These are phyloP conservation scores for Westerdykella sp. DNA, from an alignment of 2,329 filamentous ascomycete species.

Conservation along the genomic window DNA sequence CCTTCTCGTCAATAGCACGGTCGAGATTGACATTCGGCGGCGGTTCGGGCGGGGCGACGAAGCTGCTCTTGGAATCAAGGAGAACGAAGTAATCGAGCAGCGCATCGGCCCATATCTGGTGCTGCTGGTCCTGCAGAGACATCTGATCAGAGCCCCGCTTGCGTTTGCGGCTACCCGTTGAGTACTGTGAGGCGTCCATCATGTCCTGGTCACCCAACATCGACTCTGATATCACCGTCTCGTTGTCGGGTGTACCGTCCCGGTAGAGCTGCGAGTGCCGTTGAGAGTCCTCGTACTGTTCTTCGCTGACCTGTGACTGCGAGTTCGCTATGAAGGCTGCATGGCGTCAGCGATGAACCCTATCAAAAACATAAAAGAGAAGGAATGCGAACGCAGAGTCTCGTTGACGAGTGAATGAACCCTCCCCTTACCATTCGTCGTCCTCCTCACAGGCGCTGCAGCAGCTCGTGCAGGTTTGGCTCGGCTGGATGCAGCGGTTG, in stretches of 20 bases:
- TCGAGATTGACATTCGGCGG: slow-evolving; percentile 83
- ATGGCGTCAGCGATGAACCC: slow-evolving; percentile 4
- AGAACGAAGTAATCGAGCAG: slow-evolving; percentile 95
- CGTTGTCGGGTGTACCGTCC: slow-evolving; percentile 76
- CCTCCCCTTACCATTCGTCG: slow-evolving; percentile 16
- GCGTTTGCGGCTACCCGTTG: slow-evolving; percentile 58
- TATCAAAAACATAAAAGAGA: no score
- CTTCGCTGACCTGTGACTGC: slow-evolving; percentile 45
- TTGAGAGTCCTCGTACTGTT: slow-evolving; percentile 59
- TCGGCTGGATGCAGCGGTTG: slow-evolving; percentile 62
- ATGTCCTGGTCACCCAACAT: slow-evolving; percentile 80
- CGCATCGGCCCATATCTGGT: slow-evolving; percentile 86
- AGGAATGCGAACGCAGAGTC: no score
- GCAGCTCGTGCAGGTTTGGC: slow-evolving; percentile 69
- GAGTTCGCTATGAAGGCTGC: slow-evolving; percentile 19
- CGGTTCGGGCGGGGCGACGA: slow-evolving; percentile 64
- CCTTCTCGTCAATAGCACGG: slow-evolving; percentile 86
- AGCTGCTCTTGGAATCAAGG: slow-evolving; percentile 68
- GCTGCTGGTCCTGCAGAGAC: slow-evolving; percentile 67
- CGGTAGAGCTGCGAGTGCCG: slow-evolving; percentile 60
- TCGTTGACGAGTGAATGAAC: no score
- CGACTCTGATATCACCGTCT: slow-evolving; percentile 75
- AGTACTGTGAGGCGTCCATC: slow-evolving; percentile 62
- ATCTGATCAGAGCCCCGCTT: slow-evolving; percentile 67
- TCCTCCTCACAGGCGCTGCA: slow-evolving; percentile 48